Evolutionary conservation across 139 green algal species (phyloP).

Genomic region (Chlorella sp.): DNA sequence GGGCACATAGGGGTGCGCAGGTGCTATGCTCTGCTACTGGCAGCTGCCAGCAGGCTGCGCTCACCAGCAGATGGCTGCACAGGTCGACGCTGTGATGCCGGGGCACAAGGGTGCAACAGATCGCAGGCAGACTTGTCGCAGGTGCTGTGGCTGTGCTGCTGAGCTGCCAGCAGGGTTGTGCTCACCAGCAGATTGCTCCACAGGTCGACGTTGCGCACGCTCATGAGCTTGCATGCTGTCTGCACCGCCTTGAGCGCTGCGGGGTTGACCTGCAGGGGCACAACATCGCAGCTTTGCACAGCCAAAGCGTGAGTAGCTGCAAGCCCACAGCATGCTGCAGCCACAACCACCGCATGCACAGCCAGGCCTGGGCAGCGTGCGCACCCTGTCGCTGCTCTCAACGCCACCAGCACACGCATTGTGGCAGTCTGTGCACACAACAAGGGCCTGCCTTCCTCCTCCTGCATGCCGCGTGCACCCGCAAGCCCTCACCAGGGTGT

Average conservation of each 20-base stretch:
- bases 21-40: too few relatives aligned
- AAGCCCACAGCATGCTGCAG: not conserved
- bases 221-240: conserved; percentile 31
- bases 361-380: not conserved
- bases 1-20: too few relatives aligned
- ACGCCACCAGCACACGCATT: too few relatives aligned
- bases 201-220: conserved; percentile 46
- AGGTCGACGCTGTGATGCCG: too few relatives aligned
- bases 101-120: too few relatives aligned
- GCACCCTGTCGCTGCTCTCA: too few relatives aligned
- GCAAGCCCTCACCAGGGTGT: conserved; percentile 35
- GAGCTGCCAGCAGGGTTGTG: too few relatives aligned
- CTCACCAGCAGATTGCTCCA: conserved; percentile 41
- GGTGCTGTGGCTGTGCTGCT: not conserved
- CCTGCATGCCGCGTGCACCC: too few relatives aligned
- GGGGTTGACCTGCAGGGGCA: conserved; percentile 24
- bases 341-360: not conserved
- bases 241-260: conserved; percentile 26
- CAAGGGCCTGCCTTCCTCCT: too few relatives aligned
- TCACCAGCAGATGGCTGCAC: too few relatives aligned
- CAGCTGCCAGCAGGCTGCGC: too few relatives aligned
- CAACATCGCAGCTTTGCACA: not conserved
- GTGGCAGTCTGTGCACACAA: too few relatives aligned
- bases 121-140: not conserved
- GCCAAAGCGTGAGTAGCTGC: not conserved